Base-by-base conservation (phyloP, 805 yeast genomes). In the Yamadazyma tumulicola region DNA sequence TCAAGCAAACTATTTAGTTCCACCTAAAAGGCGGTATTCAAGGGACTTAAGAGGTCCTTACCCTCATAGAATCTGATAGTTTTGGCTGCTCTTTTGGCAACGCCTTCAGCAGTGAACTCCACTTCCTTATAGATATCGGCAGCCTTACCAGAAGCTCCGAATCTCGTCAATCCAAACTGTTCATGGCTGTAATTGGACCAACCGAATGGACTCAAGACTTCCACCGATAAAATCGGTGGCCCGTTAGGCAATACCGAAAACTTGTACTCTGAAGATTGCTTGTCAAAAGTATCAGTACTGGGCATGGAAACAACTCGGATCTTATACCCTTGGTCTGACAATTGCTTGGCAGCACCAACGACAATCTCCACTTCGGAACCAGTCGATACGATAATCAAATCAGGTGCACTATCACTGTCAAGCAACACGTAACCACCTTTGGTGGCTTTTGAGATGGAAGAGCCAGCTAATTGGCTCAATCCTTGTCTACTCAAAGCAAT, bases 101-200 rank as follows among this genome's bases (percentile, higher is more conserved):
- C 73, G 49, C 95, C 96, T 62, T 86, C 96, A 45, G 93, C 82
- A 37, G 95, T 88, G 75, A 93, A 93, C 49, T 77, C 96, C 53
- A 91, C 85, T 71, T 58, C 70, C 66, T 85, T 77, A 81, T 80
- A 93, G 45, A 91, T 75, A 46, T 84, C 86, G 39, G 67, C 65
- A 57, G 81, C 93, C 63, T 85, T 84, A 62, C 95, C 98, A 42
- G 96, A 87, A 44, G 88, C 93, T 76, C 98, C 98, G 61, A 93
- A 93, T 71, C 86, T 79, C 78, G 87, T 80, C 57, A 93, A 74
- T 69, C 97, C 96, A 56, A 91, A 86, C 64, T 88, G 95, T 74
- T 85, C 93, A 72, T 93, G 98, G 42, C 97, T 77, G 74, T 88
- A 93, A 67, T 81, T 85, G 54, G 81, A 72, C 98, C 98, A 93